Conservation (phyloP, 2,329 filamentous ascomycete species). For the Parastagonospora avenae region DNA sequence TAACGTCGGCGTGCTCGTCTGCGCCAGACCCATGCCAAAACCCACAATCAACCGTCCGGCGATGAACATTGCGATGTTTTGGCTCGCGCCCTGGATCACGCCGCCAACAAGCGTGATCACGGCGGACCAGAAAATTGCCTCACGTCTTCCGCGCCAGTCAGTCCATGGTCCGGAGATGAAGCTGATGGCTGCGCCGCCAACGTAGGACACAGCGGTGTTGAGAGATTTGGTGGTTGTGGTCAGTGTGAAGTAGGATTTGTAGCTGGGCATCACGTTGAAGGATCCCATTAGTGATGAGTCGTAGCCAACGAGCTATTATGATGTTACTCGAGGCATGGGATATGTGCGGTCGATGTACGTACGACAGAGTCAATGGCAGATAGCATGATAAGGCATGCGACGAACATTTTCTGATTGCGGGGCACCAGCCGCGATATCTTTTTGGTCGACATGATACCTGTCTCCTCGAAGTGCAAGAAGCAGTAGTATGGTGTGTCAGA, state of each 20-base stretch:
- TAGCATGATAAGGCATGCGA: conserved; percentile 19
- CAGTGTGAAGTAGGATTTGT: conserved; percentile 49
- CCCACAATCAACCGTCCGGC: conserved; percentile 65
- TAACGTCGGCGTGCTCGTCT: conserved; percentile 63
- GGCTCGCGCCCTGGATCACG: conserved; percentile 54
- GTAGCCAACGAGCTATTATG: conserved; percentile 40
- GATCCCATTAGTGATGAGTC: conserved; percentile 54
- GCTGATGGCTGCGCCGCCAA: conserved; percentile 47
- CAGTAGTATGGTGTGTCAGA: too few relatives aligned
- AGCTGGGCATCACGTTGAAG: conserved; percentile 52
- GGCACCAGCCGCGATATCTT: conserved; percentile 22
- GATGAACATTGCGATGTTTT: conserved; percentile 57
- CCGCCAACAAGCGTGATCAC: conserved; percentile 58
- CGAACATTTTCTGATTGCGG: conserved; percentile 16
- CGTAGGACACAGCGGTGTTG: conserved; percentile 53
- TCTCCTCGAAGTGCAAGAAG: neutral
- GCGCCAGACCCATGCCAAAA: conserved; percentile 63
- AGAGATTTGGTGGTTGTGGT: conserved; percentile 50
- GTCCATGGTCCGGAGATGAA: conserved; percentile 48
- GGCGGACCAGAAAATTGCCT: conserved; percentile 59
- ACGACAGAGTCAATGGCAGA: conserved; percentile 20
- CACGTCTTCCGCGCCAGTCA: conserved; percentile 44
- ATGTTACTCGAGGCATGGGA: neutral
- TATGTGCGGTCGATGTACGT: neutral
- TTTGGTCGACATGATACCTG: conserved; percentile 7